Percentiles rank a stretch among this genome's conserved stretches.
These are phyloP conservation scores for Talaromyces piceae DNA, from an alignment of 2,329 filamentous ascomycete species.

Conservation along the genomic window DNA sequence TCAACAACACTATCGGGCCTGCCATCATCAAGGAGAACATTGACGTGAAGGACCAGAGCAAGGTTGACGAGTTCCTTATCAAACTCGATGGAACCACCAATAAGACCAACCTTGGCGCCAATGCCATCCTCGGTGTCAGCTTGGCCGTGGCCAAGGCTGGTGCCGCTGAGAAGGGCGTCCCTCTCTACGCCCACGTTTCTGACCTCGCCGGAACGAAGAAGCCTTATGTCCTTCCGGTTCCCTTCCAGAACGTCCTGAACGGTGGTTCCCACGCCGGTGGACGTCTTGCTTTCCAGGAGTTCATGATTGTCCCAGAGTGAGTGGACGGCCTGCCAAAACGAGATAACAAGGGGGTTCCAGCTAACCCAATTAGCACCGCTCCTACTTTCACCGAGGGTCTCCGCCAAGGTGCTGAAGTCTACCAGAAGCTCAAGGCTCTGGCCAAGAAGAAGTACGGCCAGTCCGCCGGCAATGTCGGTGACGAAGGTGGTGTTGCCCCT, in stretches of 20 bases:
- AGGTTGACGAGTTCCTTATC: slow-evolving; percentile 77
- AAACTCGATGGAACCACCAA: slow-evolving; percentile 76
- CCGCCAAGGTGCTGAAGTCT: slow-evolving; percentile 93
- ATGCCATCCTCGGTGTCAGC: slow-evolving; percentile 79
- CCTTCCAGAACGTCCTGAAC: slow-evolving; percentile 92
- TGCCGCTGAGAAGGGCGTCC: slow-evolving; percentile 80
- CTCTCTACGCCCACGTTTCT: slow-evolving; percentile 81
- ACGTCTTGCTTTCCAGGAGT: slow-evolving; percentile 89
- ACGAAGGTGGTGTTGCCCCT: slow-evolving; percentile 98
- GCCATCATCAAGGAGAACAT: slow-evolving; percentile 74
- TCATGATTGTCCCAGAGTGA: slow-evolving; percentile 85
- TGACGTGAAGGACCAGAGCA: slow-evolving; percentile 79
- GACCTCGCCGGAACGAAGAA: slow-evolving; percentile 85
- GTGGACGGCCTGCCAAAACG: slow-evolving; percentile 24
- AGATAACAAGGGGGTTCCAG: slow-evolving; percentile 10
- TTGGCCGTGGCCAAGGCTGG: slow-evolving; percentile 82
- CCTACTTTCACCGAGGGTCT: slow-evolving; percentile 91
- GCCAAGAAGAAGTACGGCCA: slow-evolving; percentile 99
- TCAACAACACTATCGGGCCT: slow-evolving; percentile 73
- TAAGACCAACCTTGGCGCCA: slow-evolving; percentile 83
- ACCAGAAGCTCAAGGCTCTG: slow-evolving; percentile 93
- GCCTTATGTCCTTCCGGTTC: slow-evolving; percentile 81
- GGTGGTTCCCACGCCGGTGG: slow-evolving; percentile 96
- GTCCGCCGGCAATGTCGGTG: slow-evolving; percentile 96
- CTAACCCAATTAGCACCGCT: slow-evolving; percentile 53